These are phyloP conservation scores for Gossypium ekmanianum DNA, from an alignment of 345 rosid genomes.

Conservation along the genomic window DNA sequence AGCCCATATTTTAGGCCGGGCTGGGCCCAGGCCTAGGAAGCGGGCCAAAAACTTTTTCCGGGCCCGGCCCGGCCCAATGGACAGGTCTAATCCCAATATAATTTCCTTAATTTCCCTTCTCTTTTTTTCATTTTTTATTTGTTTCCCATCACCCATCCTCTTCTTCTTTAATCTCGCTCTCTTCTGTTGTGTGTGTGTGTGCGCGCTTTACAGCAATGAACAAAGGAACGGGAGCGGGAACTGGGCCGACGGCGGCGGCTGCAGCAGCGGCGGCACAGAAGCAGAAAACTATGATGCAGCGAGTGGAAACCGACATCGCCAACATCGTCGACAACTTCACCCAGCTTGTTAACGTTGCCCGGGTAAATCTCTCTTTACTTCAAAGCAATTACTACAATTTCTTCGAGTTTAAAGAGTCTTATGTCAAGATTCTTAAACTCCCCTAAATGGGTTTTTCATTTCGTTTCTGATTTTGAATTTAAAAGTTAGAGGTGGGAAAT, in stretches of 20 bases:
- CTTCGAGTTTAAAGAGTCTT: background rate
- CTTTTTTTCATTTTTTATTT: too few relatives aligned
- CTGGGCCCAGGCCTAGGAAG: too few relatives aligned
- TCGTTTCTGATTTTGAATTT: background rate
- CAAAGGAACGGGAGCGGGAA: conserved; percentile 57
- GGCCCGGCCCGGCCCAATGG: too few relatives aligned
- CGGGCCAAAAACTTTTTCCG: too few relatives aligned
- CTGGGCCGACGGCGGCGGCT: conserved; percentile 77
- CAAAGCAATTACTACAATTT: background rate
- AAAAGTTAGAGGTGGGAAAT: background rate
- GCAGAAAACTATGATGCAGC: conserved; percentile 80
- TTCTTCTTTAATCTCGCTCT: background rate
- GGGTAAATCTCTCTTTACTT: conserved; percentile 34
- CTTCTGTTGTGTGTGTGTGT: background rate
- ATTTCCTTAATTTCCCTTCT: too few relatives aligned
- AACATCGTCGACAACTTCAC: conserved; percentile 77
- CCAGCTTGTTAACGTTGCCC: conserved; percentile 74
- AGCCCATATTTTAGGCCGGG: too few relatives aligned
- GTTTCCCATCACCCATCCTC: too few relatives aligned
- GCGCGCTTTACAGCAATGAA: conserved; percentile 36
- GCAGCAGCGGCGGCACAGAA: conserved; percentile 79
- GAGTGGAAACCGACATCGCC: conserved; percentile 78
- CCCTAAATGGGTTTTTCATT: background rate
- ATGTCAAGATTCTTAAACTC: background rate
- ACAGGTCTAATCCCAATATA: background rate